Conservation (phyloP, 2,329 filamentous ascomycete species). For the Penicillium vulpinum region DNA sequence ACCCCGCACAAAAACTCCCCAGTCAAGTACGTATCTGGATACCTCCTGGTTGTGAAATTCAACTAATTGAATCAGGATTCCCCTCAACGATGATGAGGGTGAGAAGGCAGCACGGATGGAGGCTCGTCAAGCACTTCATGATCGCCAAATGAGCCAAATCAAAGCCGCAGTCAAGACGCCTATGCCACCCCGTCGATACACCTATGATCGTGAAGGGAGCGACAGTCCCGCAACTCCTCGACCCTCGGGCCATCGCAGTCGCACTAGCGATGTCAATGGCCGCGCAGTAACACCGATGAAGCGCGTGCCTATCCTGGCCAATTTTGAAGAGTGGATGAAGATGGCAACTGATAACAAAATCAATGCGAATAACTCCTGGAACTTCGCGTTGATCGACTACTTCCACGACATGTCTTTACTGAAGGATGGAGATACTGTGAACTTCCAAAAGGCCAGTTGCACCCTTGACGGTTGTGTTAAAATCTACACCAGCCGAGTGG, state of each 20-base stretch:
- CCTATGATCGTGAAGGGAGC: slow-evolving; percentile 39
- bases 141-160: slow-evolving; percentile 89
- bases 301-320: slow-evolving; percentile 89
- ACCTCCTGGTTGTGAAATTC: neutral
- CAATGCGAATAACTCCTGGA: slow-evolving; percentile 97
- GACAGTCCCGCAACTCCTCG: slow-evolving; percentile 54
- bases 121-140: slow-evolving; percentile 82
- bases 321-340: slow-evolving; percentile 99
- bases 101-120: slow-evolving; percentile 88
- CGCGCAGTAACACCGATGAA: slow-evolving; percentile 89
- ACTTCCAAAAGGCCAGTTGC: slow-evolving; percentile 97
- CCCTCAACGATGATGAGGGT: slow-evolving; percentile 89
- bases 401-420: slow-evolving; percentile 98
- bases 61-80: slow-evolving; percentile 63
- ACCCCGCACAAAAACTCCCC: slow-evolving; percentile 56
- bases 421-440: slow-evolving; percentile 94
- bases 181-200: slow-evolving; percentile 44
- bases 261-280: slow-evolving; percentile 59
- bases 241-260: slow-evolving; percentile 35
- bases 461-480: slow-evolving; percentile 98
- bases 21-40: slow-evolving; percentile 45
- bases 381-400: slow-evolving; percentile 99
- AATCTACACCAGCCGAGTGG: slow-evolving; percentile 97
- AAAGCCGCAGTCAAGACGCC: slow-evolving; percentile 65
- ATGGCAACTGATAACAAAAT: slow-evolving; percentile 99